Evolutionary conservation across 2,329 filamentous ascomycete genomes (phyloP).

Genomic region (Neospermospora avenae): DNA sequence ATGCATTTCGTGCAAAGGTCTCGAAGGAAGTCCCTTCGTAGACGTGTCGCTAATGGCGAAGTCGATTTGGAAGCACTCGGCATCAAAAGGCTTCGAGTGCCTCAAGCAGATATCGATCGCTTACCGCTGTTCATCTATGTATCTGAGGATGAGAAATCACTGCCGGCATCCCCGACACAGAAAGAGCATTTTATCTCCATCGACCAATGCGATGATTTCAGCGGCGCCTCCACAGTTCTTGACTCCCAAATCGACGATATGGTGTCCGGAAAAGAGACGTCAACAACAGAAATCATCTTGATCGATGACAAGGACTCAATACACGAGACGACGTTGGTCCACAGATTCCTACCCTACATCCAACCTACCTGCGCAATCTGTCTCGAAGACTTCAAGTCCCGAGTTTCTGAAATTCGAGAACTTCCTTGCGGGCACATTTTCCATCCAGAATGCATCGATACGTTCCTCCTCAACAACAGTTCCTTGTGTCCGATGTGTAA

Average conservation of each 20-base stretch:
- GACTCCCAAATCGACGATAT: neutral
- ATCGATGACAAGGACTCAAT: slow-evolving; percentile 19
- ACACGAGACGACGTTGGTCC: slow-evolving; percentile 15
- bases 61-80: slow-evolving; percentile 84
- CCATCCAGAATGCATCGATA: slow-evolving; percentile 87
- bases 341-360: slow-evolving; percentile 49
- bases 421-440: slow-evolving; percentile 90
- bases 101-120: slow-evolving; percentile 63
- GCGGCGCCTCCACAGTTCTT: neutral
- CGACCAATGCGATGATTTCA: slow-evolving; percentile 4
- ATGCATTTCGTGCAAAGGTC: slow-evolving; percentile 78
- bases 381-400: slow-evolving; percentile 71
- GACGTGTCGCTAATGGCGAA: slow-evolving; percentile 72
- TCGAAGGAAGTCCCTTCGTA: slow-evolving; percentile 63
- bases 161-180: slow-evolving; percentile 36
- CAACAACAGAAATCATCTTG: slow-evolving; percentile 7
- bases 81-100: slow-evolving; percentile 78
- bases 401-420: slow-evolving; percentile 72
- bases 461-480: slow-evolving; percentile 73
- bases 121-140: slow-evolving; percentile 80
- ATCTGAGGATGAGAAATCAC: slow-evolving; percentile 46
- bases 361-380: slow-evolving; percentile 92
- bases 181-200: neutral
- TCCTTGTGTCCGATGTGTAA: slow-evolving; percentile 93
- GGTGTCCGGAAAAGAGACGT: slow-evolving; percentile 1